Evolutionary conservation across 2,329 filamentous ascomycete species (phyloP).

Genomic region (Ophiostoma sp.): DNA sequence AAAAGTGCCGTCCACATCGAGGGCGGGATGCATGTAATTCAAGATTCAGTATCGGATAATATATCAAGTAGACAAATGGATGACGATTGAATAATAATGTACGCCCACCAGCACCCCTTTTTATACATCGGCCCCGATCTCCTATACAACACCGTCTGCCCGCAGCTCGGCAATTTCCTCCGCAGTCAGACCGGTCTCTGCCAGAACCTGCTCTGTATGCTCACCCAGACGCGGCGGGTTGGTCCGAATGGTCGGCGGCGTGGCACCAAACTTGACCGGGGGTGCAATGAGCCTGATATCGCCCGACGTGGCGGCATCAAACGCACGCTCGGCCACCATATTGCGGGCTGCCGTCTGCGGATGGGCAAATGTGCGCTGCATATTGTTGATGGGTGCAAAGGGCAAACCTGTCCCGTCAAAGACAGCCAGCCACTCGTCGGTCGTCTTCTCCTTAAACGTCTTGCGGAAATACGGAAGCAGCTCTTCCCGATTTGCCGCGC

Average conservation of each 20-base stretch:
- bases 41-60: not conserved
- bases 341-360: conserved; percentile 79
- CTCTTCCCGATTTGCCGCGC: conserved; percentile 70
- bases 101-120: not conserved
- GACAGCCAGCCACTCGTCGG: conserved; percentile 80
- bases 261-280: conserved; percentile 89
- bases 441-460: conserved; percentile 74
- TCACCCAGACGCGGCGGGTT: conserved; percentile 86
- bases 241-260: conserved; percentile 70
- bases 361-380: conserved; percentile 80
- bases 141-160: not conserved
- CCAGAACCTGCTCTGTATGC: conserved; percentile 78
- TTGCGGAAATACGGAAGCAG: conserved; percentile 78
- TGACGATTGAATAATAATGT: not conserved
- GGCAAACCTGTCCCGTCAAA: conserved; percentile 93
- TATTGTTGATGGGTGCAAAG: conserved; percentile 88
- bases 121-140: not conserved
- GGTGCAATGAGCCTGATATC: conserved; percentile 88
- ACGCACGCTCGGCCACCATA: conserved; percentile 74
- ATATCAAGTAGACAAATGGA: not conserved
- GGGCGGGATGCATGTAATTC: not conserved
- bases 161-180: conserved; percentile 21
- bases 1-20: not conserved
- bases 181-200: conserved; percentile 61
- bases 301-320: conserved; percentile 81